Conservation (phyloP, 208 protist species). For the Trypanosoma scelopori region DNA sequence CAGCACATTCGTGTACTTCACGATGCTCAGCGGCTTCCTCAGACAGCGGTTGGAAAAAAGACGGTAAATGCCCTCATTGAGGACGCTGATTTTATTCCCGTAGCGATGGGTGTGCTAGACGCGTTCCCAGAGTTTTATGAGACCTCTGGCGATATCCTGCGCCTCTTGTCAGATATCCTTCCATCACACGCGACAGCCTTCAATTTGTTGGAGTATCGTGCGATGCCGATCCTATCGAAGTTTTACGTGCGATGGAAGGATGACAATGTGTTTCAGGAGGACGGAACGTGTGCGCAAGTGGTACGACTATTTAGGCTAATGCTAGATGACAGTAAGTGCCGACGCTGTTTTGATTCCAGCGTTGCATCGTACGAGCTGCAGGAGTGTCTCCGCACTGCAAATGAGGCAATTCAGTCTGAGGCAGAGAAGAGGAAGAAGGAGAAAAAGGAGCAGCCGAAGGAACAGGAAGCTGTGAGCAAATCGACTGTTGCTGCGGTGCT, state of each 20-base stretch:
- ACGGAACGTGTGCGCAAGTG: constrained; percentile 60
- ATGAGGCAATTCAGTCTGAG: constrained; percentile 37
- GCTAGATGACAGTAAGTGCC: constrained; percentile 78
- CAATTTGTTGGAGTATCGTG: constrained; percentile 81
- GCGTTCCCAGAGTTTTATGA: constrained; percentile 89
- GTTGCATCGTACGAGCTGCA: constrained; percentile 84
- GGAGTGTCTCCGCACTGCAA: constrained; percentile 75
- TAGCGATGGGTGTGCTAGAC: constrained; percentile 79
- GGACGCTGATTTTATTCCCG: constrained; percentile 77
- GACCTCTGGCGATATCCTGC: constrained; percentile 57
- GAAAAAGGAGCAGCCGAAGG: constrained; percentile 7
- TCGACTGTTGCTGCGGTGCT: background rate
- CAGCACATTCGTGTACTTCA: constrained; percentile 86
- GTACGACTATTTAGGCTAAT: constrained; percentile 67
- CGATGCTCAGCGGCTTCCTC: constrained; percentile 70
- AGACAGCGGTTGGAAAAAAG: constrained; percentile 33
- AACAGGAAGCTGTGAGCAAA: too few relatives aligned
- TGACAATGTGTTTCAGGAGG: constrained; percentile 73
- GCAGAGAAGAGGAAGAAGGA: constrained; percentile 20
- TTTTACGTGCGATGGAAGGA: constrained; percentile 84
- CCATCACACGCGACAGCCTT: constrained; percentile 61
- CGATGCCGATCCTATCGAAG: constrained; percentile 85
- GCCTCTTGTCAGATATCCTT: constrained; percentile 53
- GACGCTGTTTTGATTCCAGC: constrained; percentile 76
- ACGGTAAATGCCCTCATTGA: constrained; percentile 54